phyloP scores from a whole-genome alignment of 768 basidiomycete species.

The Rhodotorula kratochvilovae region DNA sequence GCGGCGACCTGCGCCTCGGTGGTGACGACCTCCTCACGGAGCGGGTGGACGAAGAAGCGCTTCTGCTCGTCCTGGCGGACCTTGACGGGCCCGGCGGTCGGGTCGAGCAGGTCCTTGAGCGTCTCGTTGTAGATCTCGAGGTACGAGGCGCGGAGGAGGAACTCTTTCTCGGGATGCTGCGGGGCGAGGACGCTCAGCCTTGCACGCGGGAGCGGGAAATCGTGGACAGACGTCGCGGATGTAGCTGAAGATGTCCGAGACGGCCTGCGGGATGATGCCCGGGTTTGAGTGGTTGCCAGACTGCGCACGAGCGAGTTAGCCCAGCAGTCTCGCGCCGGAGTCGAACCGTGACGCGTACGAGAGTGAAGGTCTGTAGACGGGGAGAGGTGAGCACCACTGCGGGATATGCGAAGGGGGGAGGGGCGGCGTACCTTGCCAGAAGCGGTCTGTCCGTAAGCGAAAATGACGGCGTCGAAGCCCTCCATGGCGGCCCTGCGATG shows the following conservation, averaged over 20 bases:
- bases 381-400: too few species aligned
- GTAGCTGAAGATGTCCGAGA: constrained; percentile 84
- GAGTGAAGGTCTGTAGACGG: not conserved
- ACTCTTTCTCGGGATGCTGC: constrained; percentile 72
- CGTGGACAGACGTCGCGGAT: constrained; percentile 55
- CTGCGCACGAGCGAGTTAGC: not conserved
- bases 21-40: constrained; percentile 91
- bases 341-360: not conserved
- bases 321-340: too few species aligned
- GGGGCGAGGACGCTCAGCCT: not conserved
- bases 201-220: not conserved
- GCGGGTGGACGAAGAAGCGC: constrained; percentile 58
- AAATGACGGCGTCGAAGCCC: constrained; percentile 91
- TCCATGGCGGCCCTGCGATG: constrained; percentile 66
- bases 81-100: constrained; percentile 37
- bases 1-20: constrained; percentile 79
- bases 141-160: constrained; percentile 91
- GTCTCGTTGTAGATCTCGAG: constrained; percentile 57
- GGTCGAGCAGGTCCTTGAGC: constrained; percentile 72
- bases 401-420: too few species aligned
- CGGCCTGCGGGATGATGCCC: constrained; percentile 88
- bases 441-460: constrained; percentile 79
- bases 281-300: constrained; percentile 63
- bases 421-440: constrained; percentile 64
- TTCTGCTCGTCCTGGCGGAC: constrained; percentile 42